Conservation (phyloP, 23 red algal species). For the Gracilaria vermiculophylla region DNA sequence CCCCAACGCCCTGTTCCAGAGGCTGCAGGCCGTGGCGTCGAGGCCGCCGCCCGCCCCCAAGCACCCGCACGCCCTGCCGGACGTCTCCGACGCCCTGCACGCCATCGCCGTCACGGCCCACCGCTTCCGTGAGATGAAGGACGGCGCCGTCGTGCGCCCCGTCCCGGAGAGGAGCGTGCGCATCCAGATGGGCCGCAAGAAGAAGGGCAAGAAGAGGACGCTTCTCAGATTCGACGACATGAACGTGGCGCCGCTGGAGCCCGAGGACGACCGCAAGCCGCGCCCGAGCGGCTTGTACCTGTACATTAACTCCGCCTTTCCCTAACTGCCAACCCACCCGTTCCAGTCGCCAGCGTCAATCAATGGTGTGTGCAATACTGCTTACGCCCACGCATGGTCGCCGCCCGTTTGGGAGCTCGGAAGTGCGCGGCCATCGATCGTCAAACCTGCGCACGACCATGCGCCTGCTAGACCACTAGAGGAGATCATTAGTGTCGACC, state of each 20-base stretch:
- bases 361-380: background rate
- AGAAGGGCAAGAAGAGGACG: slow-evolving; percentile 20
- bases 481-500: background rate
- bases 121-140: slow-evolving; percentile 4
- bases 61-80: background rate
- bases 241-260: slow-evolving; percentile 10
- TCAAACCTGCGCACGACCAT: background rate
- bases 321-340: background rate
- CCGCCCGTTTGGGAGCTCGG: too few species aligned
- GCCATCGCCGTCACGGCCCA: background rate
- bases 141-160: background rate
- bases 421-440: background rate
- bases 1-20: background rate
- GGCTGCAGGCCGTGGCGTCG: background rate
- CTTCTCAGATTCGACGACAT: slow-evolving; percentile 6
- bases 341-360: background rate
- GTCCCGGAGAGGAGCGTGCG: background rate
- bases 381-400: too few species aligned
- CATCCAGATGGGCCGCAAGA: slow-evolving; percentile 26
- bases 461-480: background rate
- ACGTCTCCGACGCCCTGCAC: background rate
- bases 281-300: background rate
- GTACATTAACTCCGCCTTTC: slow-evolving; percentile 15
- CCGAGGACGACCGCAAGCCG: background rate
- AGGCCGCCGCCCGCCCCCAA: background rate